Base-by-base conservation (phyloP, 768 basidiomycete species). In the Baorangia bicolor region DNA sequence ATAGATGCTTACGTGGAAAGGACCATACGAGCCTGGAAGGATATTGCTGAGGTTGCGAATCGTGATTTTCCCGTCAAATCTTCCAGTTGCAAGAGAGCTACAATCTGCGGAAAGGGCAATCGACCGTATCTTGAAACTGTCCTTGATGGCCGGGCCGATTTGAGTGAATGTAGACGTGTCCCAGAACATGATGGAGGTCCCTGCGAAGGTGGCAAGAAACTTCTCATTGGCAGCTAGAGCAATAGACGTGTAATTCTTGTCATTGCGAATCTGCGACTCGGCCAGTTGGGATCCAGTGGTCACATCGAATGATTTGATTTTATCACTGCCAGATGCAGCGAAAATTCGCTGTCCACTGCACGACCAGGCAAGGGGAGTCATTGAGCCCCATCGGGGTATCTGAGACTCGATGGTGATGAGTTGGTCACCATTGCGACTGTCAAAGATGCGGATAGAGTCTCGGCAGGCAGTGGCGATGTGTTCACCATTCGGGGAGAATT, bases 1-100 rank as follows among this genome's bases (percentile, higher is more conserved):
- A n/a, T n/a, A n/a, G n/a, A n/a, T n/a, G n/a, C n/a, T 31, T 25
- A 47, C 52, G 4, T 25, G 14, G 35, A 35, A 16, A 5, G 38
- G 13, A 3, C 30, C n/a, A 31, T 42, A 23, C 5, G 20, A 30
- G 10, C 72, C 42, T 1, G 55, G 25, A 4, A 56, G 30, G n/a
- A 40, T 41, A 18, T 7, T 11, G 0, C 13, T 8, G 6, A 56
- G 51, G 21, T 41, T n/a, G 10, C 44, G 44, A 13, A 56, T 34
- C 0, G 14, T 35, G 14, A 53, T 21, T 8, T 5, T 50, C 18
- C 43, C 44, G 4, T 20, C 7, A 1, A 5, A 4, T 14, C 7
- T 2, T 35, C 40, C 30, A 2, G 33, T 40, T 4, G 16, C 50
- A 5, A 56, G 39, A 47, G 35, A 25, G 10, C 28, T n/a, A 4